Evolutionary conservation across 139 green algal genomes (phyloP), one percentile per base, ranked within the genome.

Genomic region (Tetratostichococcus sp.): DNA sequence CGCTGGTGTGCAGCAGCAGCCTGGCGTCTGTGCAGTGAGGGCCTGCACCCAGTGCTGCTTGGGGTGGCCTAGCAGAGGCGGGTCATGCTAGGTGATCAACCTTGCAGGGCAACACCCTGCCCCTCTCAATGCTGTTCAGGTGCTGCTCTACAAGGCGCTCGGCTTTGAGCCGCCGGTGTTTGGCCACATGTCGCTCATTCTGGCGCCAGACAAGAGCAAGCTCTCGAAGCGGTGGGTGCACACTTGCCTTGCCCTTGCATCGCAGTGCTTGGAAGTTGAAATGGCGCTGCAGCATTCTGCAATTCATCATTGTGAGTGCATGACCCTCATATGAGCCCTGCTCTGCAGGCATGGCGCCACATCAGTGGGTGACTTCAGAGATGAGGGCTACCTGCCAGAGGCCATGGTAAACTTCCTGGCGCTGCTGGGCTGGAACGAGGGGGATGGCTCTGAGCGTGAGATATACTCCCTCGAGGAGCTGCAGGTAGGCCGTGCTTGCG

Each of bases 341-440:
- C 81, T 86, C 80, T 14, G 39, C 50, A 62, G 50, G 25, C 94
- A 99, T 73, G 95, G 95, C 26, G 95, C 95, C 30, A 99, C 96
- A 50, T 97, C 90, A 31, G 94, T 99, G 33, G 96, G 94, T 1
- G 92, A 99, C 85, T 99, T 99, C 86, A 83, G 89, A 30, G 79
- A 92, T 43, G 82, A 94, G 72, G 94, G 96, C 34, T 99, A 90
- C 89, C 86, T 99, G 58, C 79, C 92, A 4, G 79, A 91, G 70
- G 96, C 96, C 70, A 97, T 99, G 92, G 68, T 97, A 42, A 98
- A 99, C 87, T 98, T 92, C 87, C 88, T 98, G 32, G 87, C 91
- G 1, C 90, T 98, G 62, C 89, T 99, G 67, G 96, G 96, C 72
- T 99, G 96, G 96, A 99, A 99, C 82, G 96, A 99, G 74, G 96